These are phyloP conservation scores for Ehretia macrophylla DNA, from an alignment of 257 asterid genomes.

Conservation along the genomic window DNA sequence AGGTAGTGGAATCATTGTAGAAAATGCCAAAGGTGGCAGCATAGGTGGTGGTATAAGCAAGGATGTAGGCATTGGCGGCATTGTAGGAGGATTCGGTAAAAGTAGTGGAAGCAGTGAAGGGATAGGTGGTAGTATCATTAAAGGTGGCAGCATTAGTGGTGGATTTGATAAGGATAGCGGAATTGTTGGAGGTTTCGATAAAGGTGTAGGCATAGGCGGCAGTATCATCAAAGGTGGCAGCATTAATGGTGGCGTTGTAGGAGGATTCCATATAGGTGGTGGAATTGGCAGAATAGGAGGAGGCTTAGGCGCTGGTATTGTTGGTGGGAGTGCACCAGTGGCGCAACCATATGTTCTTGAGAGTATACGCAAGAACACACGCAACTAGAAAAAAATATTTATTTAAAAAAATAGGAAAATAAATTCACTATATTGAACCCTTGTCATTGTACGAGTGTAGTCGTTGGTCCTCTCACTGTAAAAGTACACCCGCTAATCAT, in stretches of 20 bases:
- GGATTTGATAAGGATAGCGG: too few species aligned
- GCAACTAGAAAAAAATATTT: too few species aligned
- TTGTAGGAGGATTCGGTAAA: background rate
- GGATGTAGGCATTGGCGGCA: background rate
- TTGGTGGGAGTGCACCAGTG: background rate
- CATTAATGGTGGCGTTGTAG: background rate
- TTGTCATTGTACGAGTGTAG: too few species aligned
- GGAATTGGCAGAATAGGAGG: constrained; percentile 3
- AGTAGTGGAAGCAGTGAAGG: background rate
- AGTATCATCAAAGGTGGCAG: constrained; percentile 2
- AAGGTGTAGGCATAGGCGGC: background rate
- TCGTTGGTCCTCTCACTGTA: too few species aligned
- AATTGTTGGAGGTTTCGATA: background rate
- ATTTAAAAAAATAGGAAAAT: too few species aligned
- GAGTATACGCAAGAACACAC: too few species aligned
- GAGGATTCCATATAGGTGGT: constrained; percentile 10
- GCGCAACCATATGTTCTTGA: too few species aligned
- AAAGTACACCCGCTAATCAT: too few species aligned
- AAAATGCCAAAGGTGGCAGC: background rate
- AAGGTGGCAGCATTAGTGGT: background rate
- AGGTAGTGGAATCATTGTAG: background rate
- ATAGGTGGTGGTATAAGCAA: background rate
- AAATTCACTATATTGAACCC: too few species aligned
- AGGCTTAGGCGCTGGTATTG: background rate
- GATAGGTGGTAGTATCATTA: background rate